These are phyloP conservation scores for Chytriomyces confervae DNA, from an alignment of 192 early-diverging fungal genomes.

Conservation along the genomic window DNA sequence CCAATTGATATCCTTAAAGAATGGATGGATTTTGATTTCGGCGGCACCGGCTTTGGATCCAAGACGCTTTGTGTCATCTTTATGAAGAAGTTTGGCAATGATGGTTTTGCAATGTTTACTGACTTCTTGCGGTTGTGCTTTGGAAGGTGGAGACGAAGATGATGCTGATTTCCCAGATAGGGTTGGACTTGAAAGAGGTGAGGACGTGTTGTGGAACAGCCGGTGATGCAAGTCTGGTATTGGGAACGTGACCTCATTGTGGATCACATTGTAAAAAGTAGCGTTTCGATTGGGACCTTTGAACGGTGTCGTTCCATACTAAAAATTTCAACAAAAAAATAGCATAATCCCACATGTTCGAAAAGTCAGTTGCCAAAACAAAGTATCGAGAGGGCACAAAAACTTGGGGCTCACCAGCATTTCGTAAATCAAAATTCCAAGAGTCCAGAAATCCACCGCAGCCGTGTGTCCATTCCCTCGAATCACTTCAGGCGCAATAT, in stretches of 20 bases:
- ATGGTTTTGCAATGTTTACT: constrained; percentile 69
- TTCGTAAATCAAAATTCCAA: constrained; percentile 98
- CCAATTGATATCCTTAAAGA: constrained; percentile 92
- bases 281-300: constrained; percentile 86
- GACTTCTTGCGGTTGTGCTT: constrained; percentile 12
- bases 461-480: constrained; percentile 92
- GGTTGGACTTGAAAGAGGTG: not conserved
- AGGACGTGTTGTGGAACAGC: not conserved
- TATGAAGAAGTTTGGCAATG: constrained; percentile 82
- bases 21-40: constrained; percentile 90
- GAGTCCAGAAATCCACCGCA: constrained; percentile 97
- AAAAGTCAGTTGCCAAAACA: not conserved
- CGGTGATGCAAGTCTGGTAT: constrained; percentile 23
- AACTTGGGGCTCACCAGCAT: constrained; percentile 72
- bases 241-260: constrained; percentile 80
- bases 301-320: constrained; percentile 93
- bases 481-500: constrained; percentile 99
- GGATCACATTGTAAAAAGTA: constrained; percentile 87
- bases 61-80: constrained; percentile 86
- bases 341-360: not conserved
- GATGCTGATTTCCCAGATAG: not conserved
- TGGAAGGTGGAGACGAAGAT: not conserved
- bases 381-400: not conserved
- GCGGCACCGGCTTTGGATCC: constrained; percentile 88
- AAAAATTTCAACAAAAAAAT: not conserved